Percentiles rank a stretch among this genome's conserved stretches.
phyloP scores from a whole-genome alignment of 73 alveolate genomes.

The Stentor coeruleus region DNA sequence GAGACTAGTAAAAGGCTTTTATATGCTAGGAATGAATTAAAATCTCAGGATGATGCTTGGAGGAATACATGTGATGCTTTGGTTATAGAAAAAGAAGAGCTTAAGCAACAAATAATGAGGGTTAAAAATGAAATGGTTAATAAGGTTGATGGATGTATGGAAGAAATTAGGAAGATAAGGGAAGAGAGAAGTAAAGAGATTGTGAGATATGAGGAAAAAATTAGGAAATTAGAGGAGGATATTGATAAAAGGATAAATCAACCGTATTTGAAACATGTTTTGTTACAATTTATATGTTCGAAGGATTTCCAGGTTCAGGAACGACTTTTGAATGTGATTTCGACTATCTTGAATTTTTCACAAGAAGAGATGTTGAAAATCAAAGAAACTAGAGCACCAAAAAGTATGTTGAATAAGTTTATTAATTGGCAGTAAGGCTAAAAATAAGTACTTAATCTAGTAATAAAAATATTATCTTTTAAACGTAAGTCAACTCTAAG shows the following conservation, averaged over 20 bases:
- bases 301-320: slow-evolving; percentile 12
- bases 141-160: too few species aligned
- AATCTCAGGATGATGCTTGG: slow-evolving; percentile 18
- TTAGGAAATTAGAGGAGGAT: neutral
- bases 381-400: too few species aligned
- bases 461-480: too few species aligned
- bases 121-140: too few species aligned
- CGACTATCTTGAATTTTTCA: neutral
- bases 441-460: too few species aligned
- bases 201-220: neutral
- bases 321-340: neutral
- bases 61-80: slow-evolving; percentile 9
- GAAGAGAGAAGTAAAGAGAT: too few species aligned
- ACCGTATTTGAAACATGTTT: slow-evolving; percentile 8
- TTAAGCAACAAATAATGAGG: neutral
- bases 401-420: too few species aligned
- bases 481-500: too few species aligned
- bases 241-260: neutral
- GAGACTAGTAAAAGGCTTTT: neutral
- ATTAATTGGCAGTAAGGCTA: too few species aligned
- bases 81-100: slow-evolving; percentile 10
- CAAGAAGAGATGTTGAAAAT: neutral
- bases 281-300: neutral
- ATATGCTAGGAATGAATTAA: slow-evolving; percentile 3
- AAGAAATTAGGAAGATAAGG: too few species aligned